Conservation (phyloP, 2,329 filamentous ascomycete genomes). For the Colletotrichum melonis region DNA sequence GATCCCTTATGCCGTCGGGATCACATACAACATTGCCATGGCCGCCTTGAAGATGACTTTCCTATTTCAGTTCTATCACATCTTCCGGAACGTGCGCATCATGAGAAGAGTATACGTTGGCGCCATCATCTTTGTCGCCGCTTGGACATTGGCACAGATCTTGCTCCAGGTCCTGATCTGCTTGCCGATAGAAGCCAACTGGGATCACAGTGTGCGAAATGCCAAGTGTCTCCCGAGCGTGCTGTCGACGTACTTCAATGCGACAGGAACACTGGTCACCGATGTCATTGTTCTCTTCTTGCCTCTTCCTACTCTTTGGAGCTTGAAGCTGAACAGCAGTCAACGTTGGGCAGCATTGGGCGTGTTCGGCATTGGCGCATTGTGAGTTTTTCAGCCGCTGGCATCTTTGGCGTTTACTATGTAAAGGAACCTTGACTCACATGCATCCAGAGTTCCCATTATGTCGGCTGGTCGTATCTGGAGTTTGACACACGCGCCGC, state of each 20-base stretch:
- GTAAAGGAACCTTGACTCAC: no score
- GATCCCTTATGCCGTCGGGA: not conserved
- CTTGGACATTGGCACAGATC: constrained; percentile 15
- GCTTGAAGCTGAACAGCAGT: no score
- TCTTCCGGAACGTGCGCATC: constrained; percentile 11
- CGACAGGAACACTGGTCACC: no score
- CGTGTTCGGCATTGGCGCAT: no score
- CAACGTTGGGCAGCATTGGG: no score
- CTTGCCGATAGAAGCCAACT: constrained; percentile 16
- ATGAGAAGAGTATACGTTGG: constrained; percentile 18
- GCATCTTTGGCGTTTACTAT: no score
- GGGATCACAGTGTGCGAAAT: not conserved
- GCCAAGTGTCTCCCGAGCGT: not conserved
- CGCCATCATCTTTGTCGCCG: constrained; percentile 13
- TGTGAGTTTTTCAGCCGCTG: no score
- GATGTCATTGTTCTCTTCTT: no score
- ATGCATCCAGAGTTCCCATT: not conserved
- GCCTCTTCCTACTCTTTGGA: no score
- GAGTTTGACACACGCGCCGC: not conserved
- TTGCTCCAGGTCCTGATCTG: constrained; percentile 10
- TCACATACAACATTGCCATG: constrained; percentile 13
- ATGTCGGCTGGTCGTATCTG: constrained; percentile 14
- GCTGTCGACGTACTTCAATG: no score
- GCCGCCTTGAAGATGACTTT: constrained; percentile 16
- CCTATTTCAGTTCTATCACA: constrained; percentile 21